These are phyloP conservation scores for Gossypium aridum DNA, from an alignment of 441 rosid genomes.

Conservation along the genomic window DNA sequence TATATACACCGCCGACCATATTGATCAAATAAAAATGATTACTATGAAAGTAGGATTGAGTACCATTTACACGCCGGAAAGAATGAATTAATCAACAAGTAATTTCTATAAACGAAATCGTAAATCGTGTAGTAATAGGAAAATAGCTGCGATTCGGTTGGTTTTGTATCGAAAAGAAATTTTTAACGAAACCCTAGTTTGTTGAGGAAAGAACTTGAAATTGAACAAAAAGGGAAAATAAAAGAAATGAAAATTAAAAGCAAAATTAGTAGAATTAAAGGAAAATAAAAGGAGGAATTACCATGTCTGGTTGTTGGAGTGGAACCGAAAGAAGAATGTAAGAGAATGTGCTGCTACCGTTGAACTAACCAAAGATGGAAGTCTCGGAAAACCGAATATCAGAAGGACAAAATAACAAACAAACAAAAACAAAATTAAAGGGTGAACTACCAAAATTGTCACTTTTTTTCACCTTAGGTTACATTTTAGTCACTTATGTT, in stretches of 20 bases:
- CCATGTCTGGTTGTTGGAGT: background rate
- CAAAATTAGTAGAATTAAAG: background rate
- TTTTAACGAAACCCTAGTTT: constrained; percentile 23
- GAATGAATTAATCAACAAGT: background rate
- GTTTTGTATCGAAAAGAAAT: background rate
- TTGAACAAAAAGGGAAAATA: background rate
- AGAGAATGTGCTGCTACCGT: background rate
- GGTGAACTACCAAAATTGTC: background rate
- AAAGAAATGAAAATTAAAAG: background rate
- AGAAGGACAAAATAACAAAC: background rate
- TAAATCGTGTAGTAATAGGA: background rate
- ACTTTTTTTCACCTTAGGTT: too few species aligned
- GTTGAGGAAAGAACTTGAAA: background rate
- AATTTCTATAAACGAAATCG: background rate
- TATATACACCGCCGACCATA: background rate
- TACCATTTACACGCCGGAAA: background rate
- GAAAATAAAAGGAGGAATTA: constrained; percentile 2
- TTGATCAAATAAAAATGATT: background rate
- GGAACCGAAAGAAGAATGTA: background rate
- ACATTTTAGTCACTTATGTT: too few species aligned
- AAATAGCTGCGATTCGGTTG: background rate
- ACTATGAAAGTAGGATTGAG: background rate
- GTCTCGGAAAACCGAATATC: background rate
- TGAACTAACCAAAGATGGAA: background rate
- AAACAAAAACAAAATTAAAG: background rate